A percentile compares a stretch with the other conserved stretches of the same genome.
phyloP scores from a whole-genome alignment of 2,329 filamentous ascomycete species.

The Microthyrium microscopicum region DNA sequence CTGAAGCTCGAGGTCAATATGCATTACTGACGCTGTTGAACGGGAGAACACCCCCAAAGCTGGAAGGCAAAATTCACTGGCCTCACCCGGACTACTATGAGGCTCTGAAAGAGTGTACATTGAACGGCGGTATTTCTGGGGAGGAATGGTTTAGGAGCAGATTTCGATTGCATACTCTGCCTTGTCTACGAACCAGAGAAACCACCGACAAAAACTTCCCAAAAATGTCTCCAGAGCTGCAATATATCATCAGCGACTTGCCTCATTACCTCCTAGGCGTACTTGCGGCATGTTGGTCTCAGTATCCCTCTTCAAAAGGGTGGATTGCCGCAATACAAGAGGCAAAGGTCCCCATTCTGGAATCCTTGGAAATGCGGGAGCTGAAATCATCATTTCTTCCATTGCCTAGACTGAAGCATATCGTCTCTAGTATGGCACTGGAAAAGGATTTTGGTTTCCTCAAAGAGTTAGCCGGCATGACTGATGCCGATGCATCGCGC shows the following conservation, averaged over 20 bases:
- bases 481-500: not conserved
- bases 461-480: conserved; percentile 6
- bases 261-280: conserved; percentile 5
- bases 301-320: not conserved
- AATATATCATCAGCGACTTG: conserved; percentile 3
- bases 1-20: not conserved
- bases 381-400: conserved; percentile 7
- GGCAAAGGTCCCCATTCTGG: not conserved
- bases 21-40: not conserved
- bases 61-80: not conserved
- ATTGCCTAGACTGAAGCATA: conserved; percentile 5
- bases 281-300: conserved; percentile 4
- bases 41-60: not conserved
- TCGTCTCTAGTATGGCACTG: conserved; percentile 3
- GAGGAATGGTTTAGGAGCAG: conserved; percentile 3
- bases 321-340: not conserved
- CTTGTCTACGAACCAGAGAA: conserved; percentile 3
- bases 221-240: conserved; percentile 4
- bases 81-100: not conserved
- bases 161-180: not conserved
- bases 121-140: not conserved
- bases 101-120: not conserved
- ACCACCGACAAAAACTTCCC: not conserved
- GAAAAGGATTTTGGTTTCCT: conserved; percentile 6
- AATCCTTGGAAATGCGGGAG: not conserved